A percentile compares a stretch with the other conserved stretches of the same genome.
phyloP scores from a whole-genome alignment of 257 asterid species.

The Lithospermum erythrorhizon region DNA sequence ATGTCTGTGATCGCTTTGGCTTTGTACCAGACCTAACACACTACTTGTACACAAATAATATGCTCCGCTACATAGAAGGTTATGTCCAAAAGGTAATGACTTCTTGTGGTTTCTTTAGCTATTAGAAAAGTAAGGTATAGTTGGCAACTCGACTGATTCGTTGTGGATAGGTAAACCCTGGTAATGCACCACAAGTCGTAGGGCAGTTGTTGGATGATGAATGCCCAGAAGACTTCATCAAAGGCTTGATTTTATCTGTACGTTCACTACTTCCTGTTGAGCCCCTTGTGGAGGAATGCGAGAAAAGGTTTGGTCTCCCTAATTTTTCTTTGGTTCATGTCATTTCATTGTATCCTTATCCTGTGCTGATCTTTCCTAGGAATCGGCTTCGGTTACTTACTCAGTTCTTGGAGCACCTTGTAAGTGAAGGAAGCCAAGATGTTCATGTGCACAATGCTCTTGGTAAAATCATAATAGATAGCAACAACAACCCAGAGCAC shows the following conservation, averaged over 20 bases:
- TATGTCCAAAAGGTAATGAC: conserved; percentile 86
- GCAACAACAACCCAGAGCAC: conserved; percentile 98
- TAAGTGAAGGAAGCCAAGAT: conserved; percentile 99
- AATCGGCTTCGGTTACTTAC: conserved; percentile 97
- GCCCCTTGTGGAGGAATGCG: conserved; percentile 97
- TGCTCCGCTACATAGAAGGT: conserved; percentile 99
- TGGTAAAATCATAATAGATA: conserved; percentile 96
- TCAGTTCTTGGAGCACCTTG: conserved; percentile 98
- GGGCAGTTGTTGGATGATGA: conserved; percentile 98
- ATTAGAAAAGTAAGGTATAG: neutral
- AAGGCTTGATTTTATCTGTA: conserved; percentile 91
- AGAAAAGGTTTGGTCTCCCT: conserved; percentile 65
- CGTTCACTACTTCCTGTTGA: conserved; percentile 98
- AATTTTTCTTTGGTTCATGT: neutral
- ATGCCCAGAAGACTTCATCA: conserved; percentile 97
- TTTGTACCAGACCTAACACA: conserved; percentile 98
- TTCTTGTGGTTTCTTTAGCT: neutral
- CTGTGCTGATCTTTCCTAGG: conserved; percentile 35
- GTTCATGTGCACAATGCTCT: conserved; percentile 98
- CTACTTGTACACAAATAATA: conserved; percentile 82
- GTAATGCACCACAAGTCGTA: conserved; percentile 97
- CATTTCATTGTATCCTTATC: conserved; percentile 12
- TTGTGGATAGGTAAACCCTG: conserved; percentile 82
- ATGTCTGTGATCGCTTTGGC: conserved; percentile 97
- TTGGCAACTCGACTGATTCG: conserved; percentile 14